Evolutionary conservation across 345 rosid genomes (phyloP), one percentile per base, ranked within the genome.

Genomic region (Rhizophora mangle): DNA sequence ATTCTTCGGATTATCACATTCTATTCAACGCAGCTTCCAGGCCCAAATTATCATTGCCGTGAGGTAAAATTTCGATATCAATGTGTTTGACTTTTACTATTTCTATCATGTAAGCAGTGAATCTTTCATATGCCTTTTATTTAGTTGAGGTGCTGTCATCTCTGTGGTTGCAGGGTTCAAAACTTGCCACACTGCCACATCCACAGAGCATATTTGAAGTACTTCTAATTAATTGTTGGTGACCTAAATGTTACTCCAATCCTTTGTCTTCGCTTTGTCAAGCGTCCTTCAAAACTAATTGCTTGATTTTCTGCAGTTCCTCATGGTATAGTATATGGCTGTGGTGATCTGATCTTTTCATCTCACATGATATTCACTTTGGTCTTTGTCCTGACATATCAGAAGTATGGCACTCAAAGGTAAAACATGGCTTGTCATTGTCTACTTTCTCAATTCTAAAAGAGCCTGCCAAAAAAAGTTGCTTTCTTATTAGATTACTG

Each of bases 281-380:
- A 47, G 36, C 31, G 53, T 43, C 55, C 49, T 73, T 63, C 16
- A 66, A 54, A 36, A 56, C 66, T 79, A 26, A 83, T 62, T 54
- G 70, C 72, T 78, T 70, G 19, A 57, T 63, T 62, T 72, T 76
- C 30, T 68, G 84, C 95, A 96, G 99, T 95, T 89, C 95, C 98
- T 67, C 87, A 85, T 46, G 99, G 99, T 27, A 87, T 87, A 37
- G 79, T 86, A 54, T 93, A 87, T 68, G 99, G 99, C 27, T 96
- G 99, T 68, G 99, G 99, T 72, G 99, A 96, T 83, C 78, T 96
- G 84, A 96, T 96, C 49, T 96, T 96, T 79, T 96, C 99, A 66
- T 96, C 98, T 6, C 98, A 96, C 79, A 96, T 92, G 98, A 96
- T 96, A 76, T 96, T 96, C 72, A 89, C 97, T 52, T 83, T 96